phyloP scores from a whole-genome alignment of 2,329 filamentous ascomycete genomes.

The Monilinia laxa region DNA sequence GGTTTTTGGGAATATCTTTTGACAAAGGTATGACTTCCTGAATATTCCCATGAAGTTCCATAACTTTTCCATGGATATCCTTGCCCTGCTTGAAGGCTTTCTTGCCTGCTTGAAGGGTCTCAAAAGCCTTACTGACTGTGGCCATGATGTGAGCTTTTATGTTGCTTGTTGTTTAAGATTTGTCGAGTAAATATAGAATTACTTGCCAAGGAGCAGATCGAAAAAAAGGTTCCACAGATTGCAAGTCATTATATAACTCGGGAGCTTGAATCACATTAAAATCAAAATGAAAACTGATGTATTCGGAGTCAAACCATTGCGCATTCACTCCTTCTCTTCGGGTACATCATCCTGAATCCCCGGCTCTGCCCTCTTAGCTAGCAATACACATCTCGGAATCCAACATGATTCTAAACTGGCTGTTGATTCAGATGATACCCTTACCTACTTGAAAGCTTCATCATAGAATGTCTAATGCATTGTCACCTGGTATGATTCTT shows the following conservation, averaged over 20 bases:
- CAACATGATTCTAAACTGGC: conserved; percentile 5
- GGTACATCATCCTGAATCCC: conserved; percentile 52
- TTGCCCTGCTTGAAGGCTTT: neutral
- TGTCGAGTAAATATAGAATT: neutral
- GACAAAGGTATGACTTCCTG: neutral
- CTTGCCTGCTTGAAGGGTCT: neutral
- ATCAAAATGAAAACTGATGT: neutral
- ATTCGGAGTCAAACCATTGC: neutral
- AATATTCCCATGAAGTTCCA: neutral
- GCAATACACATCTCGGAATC: neutral
- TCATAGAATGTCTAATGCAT: neutral
- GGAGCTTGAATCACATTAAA: conserved; percentile 3
- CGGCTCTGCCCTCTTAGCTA: conserved; percentile 46
- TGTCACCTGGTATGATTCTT: conserved; percentile 34
- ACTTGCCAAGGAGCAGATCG: neutral
- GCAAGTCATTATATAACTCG: neutral
- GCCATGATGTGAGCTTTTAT: neutral
- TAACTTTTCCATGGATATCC: neutral
- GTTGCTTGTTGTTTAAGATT: neutral
- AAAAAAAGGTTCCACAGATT: neutral
- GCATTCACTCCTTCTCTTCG: conserved; percentile 8
- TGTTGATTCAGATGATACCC: neutral
- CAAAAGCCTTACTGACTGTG: neutral
- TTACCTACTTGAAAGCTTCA: neutral
- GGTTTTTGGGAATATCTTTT: neutral